These are phyloP conservation scores for Saccharomyces cerevisiae DNA, from an alignment of 805 yeast genomes.

Conservation along the genomic window DNA sequence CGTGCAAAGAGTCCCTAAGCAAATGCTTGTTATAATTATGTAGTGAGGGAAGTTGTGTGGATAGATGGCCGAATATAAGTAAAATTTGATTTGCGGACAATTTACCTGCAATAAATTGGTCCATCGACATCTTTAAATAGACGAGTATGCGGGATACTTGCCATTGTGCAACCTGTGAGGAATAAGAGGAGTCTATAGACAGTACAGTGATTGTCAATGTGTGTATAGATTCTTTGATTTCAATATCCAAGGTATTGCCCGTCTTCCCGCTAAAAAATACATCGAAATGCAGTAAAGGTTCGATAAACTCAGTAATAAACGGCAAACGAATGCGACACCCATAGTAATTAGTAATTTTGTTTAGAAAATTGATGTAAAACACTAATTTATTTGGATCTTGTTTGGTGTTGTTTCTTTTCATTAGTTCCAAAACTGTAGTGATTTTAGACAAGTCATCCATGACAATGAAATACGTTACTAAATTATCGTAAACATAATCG, in stretches of 20 bases:
- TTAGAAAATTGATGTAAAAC: background rate
- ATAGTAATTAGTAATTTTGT: background rate
- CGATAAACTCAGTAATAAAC: background rate
- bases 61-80: slow-evolving; percentile 12
- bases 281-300: background rate
- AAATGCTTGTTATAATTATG: slow-evolving; percentile 10
- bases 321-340: background rate
- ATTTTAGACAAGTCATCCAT: background rate
- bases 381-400: background rate
- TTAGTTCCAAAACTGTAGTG: background rate
- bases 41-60: slow-evolving; percentile 9
- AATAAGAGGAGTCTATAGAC: background rate
- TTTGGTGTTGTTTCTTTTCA: background rate
- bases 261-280: background rate
- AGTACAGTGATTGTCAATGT: background rate
- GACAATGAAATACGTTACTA: background rate
- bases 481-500: slow-evolving; percentile 16
- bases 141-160: slow-evolving; percentile 7
- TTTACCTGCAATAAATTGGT: slow-evolving; percentile 8
- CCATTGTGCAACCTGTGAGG: slow-evolving; percentile 9
- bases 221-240: background rate
- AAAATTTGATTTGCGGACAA: slow-evolving; percentile 18
- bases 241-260: background rate
- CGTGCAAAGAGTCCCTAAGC: slow-evolving; percentile 15
- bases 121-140: slow-evolving; percentile 12